Base-by-base conservation (phyloP, 2,329 filamentous ascomycete species). In the Microdochium nivale region DNA sequence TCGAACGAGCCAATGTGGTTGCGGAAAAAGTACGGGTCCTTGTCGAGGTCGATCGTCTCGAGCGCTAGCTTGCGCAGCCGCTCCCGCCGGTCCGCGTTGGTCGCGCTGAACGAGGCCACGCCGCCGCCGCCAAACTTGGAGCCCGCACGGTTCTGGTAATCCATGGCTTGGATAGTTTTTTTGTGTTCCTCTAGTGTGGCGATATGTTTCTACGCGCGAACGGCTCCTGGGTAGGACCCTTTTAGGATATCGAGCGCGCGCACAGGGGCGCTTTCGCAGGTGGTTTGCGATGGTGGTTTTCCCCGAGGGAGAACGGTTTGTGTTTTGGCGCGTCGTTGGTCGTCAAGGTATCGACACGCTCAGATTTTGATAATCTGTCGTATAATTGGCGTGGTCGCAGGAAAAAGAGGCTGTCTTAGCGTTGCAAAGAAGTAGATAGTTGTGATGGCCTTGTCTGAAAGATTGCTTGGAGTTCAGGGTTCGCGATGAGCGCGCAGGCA, bases 11-110 rank as follows among this genome's bases (percentile, higher is more conserved):
- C 94, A 62, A 97, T 89, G 71, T 99, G 92, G 77, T 99, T 99
- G 71, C 95, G 95, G 85, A 99, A 99, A 78, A 97, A 96, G 81
- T 97, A 99, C 0, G 94, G 94, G 74, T 99, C 94, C 74, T 96
- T 97, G 74, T 97, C 94, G 56, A 97, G 88, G 75, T 97, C 92
- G 78, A 99, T 99, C 52, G 90, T 95, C 74, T 99, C 94, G 65
- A 99, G 88, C 53, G 94, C 94, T 66, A 99, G 90, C 76, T 96
- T 96, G 70, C 92, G 90, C 37, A 99, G 86, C 57, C 94, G 91
- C 71, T 99, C 94, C 67, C 94, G 89, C 54, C 94, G 90, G 80
- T 97, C 94, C 58, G 94, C 92, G 71, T 97, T 97, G 56, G 90
- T 95, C 53, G 90, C 89, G 63, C 87, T 91, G 65, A 90, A 84